These are phyloP conservation scores for Mycena maculata DNA, from an alignment of 768 basidiomycete genomes.

Conservation along the genomic window DNA sequence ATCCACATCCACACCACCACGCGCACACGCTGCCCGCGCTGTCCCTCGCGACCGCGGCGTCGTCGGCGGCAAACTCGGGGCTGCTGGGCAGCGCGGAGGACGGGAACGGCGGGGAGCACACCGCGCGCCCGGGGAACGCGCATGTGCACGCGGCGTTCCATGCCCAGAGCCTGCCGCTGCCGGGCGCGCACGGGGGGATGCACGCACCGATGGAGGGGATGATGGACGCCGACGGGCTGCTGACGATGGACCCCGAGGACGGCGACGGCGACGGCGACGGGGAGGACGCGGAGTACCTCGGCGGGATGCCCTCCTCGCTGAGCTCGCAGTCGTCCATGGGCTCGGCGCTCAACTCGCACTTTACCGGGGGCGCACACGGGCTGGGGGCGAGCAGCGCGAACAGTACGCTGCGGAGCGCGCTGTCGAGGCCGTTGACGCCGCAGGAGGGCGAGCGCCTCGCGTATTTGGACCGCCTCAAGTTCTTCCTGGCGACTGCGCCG, in stretches of 20 bases:
- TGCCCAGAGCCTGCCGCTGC: conserved; percentile 35
- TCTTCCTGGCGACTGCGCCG: conserved; percentile 89
- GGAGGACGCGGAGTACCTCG: background rate
- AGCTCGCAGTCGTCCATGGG: background rate
- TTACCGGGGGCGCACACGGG: too few relatives aligned
- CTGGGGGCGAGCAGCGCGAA: too few relatives aligned
- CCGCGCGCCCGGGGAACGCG: conserved; percentile 62
- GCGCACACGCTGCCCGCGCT: conserved; percentile 20
- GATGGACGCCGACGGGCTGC: conserved; percentile 14
- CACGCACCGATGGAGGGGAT: background rate
- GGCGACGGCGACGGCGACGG: background rate
- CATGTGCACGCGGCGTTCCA: conserved; percentile 59
- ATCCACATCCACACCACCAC: conserved; percentile 23
- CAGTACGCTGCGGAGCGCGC: too few relatives aligned
- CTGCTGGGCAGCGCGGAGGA: background rate
- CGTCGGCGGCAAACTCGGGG: conserved; percentile 50
- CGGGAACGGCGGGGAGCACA: conserved; percentile 55
- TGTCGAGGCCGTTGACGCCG: conserved; percentile 68
- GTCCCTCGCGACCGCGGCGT: conserved; percentile 50
- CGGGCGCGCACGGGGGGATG: conserved; percentile 3
- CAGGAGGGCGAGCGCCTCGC: conserved; percentile 77
- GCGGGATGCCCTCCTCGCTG: background rate
- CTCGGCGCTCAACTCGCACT: background rate
- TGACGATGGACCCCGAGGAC: conserved; percentile 30
- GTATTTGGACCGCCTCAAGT: conserved; percentile 87